Percentiles rank a stretch among this genome's conserved stretches.
Evolutionary conservation across 352 stramenopile genomes (phyloP).

Genomic region (Globisporangium carolinianum): DNA sequence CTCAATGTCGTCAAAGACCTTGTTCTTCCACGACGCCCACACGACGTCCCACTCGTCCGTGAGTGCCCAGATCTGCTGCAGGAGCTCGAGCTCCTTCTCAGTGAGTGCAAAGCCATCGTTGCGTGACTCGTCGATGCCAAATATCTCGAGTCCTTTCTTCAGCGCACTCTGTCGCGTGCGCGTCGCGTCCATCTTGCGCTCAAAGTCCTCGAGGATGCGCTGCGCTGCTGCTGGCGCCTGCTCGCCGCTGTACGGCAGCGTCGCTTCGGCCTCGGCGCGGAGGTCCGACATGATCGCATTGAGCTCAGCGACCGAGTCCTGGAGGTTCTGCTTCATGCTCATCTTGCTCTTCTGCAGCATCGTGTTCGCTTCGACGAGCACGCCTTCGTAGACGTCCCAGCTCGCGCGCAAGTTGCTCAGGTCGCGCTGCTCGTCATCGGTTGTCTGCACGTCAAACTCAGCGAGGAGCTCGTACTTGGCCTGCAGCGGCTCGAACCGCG

Average conservation of each 20-base stretch:
- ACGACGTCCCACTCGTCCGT: slow-evolving; percentile 85
- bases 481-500: slow-evolving; percentile 79
- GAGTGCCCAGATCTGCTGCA: slow-evolving; percentile 88
- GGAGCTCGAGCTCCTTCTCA: slow-evolving; percentile 84
- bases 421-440: slow-evolving; percentile 78
- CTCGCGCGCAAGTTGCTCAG: slow-evolving; percentile 55
- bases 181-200: slow-evolving; percentile 84
- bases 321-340: slow-evolving; percentile 94
- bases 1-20: slow-evolving; percentile 89
- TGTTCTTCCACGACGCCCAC: slow-evolving; percentile 90
- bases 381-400: slow-evolving; percentile 83
- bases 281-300: slow-evolving; percentile 83
- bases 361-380: slow-evolving; percentile 81
- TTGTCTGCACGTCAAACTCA: slow-evolving; percentile 87
- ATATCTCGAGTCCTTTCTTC: slow-evolving; percentile 91
- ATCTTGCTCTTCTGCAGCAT: slow-evolving; percentile 92
- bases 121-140: slow-evolving; percentile 84
- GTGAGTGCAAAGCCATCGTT: slow-evolving; percentile 84
- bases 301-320: slow-evolving; percentile 86
- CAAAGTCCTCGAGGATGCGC: slow-evolving; percentile 77
- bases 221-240: slow-evolving; percentile 45
- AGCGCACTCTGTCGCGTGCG: slow-evolving; percentile 58
- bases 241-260: slow-evolving; percentile 68
- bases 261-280: slow-evolving; percentile 59
- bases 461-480: slow-evolving; percentile 83